Evolutionary conservation across 495 filamentous ascomycete genomes (phyloP).

Genomic region (Parathielavia hyrcaniae): DNA sequence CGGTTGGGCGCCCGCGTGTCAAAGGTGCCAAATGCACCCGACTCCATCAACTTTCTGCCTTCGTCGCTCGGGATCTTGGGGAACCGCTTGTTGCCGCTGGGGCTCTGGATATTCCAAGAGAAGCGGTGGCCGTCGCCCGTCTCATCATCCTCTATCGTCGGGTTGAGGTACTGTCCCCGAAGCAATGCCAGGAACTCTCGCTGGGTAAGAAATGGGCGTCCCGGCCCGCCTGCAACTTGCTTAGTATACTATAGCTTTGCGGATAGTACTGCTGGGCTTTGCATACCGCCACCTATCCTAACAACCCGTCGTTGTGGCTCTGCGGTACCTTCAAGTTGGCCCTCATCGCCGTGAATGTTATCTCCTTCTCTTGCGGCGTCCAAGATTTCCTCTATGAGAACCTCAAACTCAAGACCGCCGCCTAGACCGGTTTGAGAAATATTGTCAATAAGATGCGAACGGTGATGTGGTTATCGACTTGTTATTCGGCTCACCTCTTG

Average conservation of each 20-base stretch:
- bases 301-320: slow-evolving; percentile 29
- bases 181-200: slow-evolving; percentile 48
- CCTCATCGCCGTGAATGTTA: slow-evolving; percentile 1
- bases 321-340: slow-evolving; percentile 6
- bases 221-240: slow-evolving; percentile 23
- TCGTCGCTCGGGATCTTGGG: slow-evolving; percentile 73
- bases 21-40: slow-evolving; percentile 67
- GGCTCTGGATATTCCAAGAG: slow-evolving; percentile 25
- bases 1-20: slow-evolving; percentile 46
- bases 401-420: slow-evolving; percentile 31
- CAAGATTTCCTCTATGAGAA: slow-evolving; percentile 23
- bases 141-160: slow-evolving; percentile 31
- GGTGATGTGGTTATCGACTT: slow-evolving; percentile 13
- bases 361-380: slow-evolving; percentile 6
- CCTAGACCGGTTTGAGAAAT: slow-evolving; percentile 15
- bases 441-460: slow-evolving; percentile 6
- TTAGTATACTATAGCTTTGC: slow-evolving; percentile 10
- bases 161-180: slow-evolving; percentile 37
- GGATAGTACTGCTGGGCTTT: not conserved
- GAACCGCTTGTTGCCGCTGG: slow-evolving; percentile 44
- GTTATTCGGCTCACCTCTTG: too few species aligned
- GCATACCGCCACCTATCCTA: slow-evolving; percentile 27
- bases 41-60: slow-evolving; percentile 69
- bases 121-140: slow-evolving; percentile 11
- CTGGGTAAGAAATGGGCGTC: slow-evolving; percentile 32